These are phyloP conservation scores for Pseudozyma sp. DNA, from an alignment of 1,284 basidiomycete genomes.

Conservation along the genomic window DNA sequence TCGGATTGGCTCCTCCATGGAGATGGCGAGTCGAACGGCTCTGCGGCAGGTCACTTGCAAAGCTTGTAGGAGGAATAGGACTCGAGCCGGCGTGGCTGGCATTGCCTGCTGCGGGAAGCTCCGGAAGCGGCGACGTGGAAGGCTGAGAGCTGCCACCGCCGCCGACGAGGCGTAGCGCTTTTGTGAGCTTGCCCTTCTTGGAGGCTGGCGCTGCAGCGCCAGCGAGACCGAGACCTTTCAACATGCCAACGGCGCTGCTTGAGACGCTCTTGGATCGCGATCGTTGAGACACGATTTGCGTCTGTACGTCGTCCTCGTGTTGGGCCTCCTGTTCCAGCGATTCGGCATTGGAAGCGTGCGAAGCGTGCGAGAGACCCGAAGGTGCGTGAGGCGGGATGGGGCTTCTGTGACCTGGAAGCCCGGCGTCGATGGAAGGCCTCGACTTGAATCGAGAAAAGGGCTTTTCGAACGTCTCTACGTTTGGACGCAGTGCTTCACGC, in stretches of 20 bases:
- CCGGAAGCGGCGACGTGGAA: conserved; percentile 16
- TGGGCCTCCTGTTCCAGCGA: conserved; percentile 38
- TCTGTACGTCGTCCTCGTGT: conserved; percentile 29
- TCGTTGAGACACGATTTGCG: conserved; percentile 41
- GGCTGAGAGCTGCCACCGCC: conserved; percentile 6
- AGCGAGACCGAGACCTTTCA: conserved; percentile 60
- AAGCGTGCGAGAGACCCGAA: conserved; percentile 10
- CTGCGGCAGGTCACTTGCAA: conserved; percentile 12
- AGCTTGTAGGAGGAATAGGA: conserved; percentile 5
- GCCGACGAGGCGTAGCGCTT: conserved; percentile 51
- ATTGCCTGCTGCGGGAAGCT: conserved; percentile 11
- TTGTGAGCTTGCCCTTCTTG: conserved; percentile 59
- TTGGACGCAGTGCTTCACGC: conserved; percentile 34
- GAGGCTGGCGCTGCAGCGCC: conserved; percentile 48
- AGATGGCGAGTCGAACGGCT: conserved; percentile 25
- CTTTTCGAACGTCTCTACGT: conserved; percentile 36
- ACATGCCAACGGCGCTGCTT: conserved; percentile 53
- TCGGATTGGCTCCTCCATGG: conserved; percentile 4
- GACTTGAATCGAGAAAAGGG: conserved; percentile 42
- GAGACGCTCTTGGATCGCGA: conserved; percentile 59
- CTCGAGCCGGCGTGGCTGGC: conserved; percentile 2
- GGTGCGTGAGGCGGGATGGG: conserved; percentile 21
- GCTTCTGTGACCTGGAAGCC: conserved; percentile 10
- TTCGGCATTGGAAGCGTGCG: conserved; percentile 6
- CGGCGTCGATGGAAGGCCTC: conserved; percentile 40